phyloP scores from a whole-genome alignment of 2,329 filamentous ascomycete genomes.

The Mollisia scopiformis region DNA sequence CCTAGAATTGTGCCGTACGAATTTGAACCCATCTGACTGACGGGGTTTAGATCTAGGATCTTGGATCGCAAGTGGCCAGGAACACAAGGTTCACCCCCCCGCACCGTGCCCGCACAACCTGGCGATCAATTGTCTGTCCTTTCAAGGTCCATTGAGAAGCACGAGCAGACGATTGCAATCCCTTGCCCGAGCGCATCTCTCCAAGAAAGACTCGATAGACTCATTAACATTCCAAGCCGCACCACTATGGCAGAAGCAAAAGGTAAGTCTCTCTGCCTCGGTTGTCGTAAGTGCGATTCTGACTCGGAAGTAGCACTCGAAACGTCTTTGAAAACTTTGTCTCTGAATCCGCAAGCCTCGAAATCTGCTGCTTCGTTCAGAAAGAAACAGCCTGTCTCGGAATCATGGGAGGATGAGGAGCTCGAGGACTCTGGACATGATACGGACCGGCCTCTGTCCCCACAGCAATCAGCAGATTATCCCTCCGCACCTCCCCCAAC shows the following conservation, averaged over 20 bases:
- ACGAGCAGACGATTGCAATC: no score
- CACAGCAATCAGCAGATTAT: constrained; percentile 34
- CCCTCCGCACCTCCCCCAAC: constrained; percentile 67
- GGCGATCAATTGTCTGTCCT: no score
- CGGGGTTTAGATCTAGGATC: no score
- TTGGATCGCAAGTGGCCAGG: no score
- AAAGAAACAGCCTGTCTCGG: constrained; percentile 53
- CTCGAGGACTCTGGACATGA: constrained; percentile 42
- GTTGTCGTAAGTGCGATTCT: constrained; percentile 3
- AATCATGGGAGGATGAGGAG: constrained; percentile 80
- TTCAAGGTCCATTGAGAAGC: no score
- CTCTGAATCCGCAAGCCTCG: constrained; percentile 28
- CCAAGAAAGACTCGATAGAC: no score
- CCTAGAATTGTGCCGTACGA: no score
- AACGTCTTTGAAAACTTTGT: constrained; percentile 31
- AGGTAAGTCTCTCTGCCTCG: constrained; percentile 13
- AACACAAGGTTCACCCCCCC: no score
- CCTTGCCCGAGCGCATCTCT: no score
- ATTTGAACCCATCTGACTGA: no score
- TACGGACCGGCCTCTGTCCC: constrained; percentile 28
- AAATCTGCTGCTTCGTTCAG: constrained; percentile 27
- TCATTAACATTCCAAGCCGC: neutral
- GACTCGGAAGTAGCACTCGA: constrained; percentile 28
- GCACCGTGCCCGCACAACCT: no score
- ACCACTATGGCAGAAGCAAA: constrained; percentile 26